phyloP scores from a whole-genome alignment of 495 filamentous ascomycete species.

The Neurospora pannonica region DNA sequence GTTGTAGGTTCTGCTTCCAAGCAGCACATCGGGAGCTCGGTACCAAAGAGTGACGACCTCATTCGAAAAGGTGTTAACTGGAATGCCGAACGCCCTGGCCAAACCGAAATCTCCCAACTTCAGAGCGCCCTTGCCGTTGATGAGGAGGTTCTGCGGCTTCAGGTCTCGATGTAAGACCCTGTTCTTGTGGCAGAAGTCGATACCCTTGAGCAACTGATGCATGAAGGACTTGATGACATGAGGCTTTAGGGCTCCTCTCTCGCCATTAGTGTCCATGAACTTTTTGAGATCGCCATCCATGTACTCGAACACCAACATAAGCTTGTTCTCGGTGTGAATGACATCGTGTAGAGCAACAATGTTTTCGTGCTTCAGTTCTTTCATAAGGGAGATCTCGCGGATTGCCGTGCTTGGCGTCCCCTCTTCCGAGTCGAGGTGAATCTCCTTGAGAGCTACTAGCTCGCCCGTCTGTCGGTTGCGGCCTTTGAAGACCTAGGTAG shows the following conservation, averaged over 20 bases:
- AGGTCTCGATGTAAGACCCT: slow-evolving; percentile 91
- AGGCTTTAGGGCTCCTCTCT: slow-evolving; percentile 74
- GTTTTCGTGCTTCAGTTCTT: slow-evolving; percentile 96
- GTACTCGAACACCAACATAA: slow-evolving; percentile 98
- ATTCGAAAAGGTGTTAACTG: slow-evolving; percentile 96
- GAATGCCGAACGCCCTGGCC: slow-evolving; percentile 88
- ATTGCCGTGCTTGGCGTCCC: slow-evolving; percentile 97
- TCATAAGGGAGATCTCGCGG: slow-evolving; percentile 97
- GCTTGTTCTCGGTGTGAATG: slow-evolving; percentile 98
- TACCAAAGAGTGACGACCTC: slow-evolving; percentile 98
- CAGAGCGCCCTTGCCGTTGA: slow-evolving; percentile 82
- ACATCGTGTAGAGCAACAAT: slow-evolving; percentile 97
- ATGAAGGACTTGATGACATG: slow-evolving; percentile 93
- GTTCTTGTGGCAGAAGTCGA: slow-evolving; percentile 95
- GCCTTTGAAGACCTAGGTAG: slow-evolving; percentile 84
- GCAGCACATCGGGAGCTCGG: slow-evolving; percentile 83
- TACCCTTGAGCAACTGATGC: slow-evolving; percentile 87
- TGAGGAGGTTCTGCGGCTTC: slow-evolving; percentile 91
- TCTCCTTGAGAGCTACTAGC: slow-evolving; percentile 95
- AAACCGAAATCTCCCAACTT: slow-evolving; percentile 95
- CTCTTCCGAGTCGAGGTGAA: slow-evolving; percentile 97
- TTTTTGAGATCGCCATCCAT: slow-evolving; percentile 99
- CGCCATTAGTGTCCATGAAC: slow-evolving; percentile 90
- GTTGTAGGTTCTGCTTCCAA: slow-evolving; percentile 87
- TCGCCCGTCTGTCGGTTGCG: slow-evolving; percentile 93